Evolutionary conservation across 1,284 basidiomycete genomes (phyloP), one percentile per base, ranked within the genome.

Genomic region (Salmacisia buchloeana): DNA sequence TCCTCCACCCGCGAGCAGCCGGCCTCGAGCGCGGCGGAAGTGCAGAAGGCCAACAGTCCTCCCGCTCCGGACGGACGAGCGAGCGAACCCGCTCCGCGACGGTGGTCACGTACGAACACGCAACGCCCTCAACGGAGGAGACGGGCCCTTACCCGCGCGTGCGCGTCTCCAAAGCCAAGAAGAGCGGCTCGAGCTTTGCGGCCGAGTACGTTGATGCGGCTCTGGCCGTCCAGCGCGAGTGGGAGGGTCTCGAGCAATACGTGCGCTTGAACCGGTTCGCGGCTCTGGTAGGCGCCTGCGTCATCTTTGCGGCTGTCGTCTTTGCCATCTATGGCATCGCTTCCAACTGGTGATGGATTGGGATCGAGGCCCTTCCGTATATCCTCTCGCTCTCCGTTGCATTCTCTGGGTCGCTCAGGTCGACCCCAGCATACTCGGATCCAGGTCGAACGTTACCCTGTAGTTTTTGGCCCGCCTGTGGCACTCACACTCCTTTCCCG

Each of bases 241-340:
- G 49, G 49, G 27, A 33, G 4, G 49, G 49, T 15, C 34, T 54
- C 29, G 49, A 54, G 49, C 49, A 31, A 18, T 54, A 54, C 31
- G 49, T 54, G 15, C 49, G 49, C 25, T 54, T 33, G 13, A 54
- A 54, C 21, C 49, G 49, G 13, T 6, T 54, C 29, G 49, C 49
- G 15, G 23, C 49, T n/a, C 25, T 54, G 29, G 13, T 54, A 18
- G 49, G 49, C 6, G 25, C 49, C 49, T 29, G 13, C 25, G 23
- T 54, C 49, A 33, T 54, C 13, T 33, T 54, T 1, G 18, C 27
- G 27, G 49, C 49, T 10, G 31, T 54, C 49, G 27, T 54, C 27
- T n/a, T 54, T 12, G 49, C 49, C 6, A 31, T 54, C 49, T 54
- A 31, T 27, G 49, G 49, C 23, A 29, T 29, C 25, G 49, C 49